Conservation (phyloP, 495 filamentous ascomycete genomes). For the Parachaetomium inaequale region DNA sequence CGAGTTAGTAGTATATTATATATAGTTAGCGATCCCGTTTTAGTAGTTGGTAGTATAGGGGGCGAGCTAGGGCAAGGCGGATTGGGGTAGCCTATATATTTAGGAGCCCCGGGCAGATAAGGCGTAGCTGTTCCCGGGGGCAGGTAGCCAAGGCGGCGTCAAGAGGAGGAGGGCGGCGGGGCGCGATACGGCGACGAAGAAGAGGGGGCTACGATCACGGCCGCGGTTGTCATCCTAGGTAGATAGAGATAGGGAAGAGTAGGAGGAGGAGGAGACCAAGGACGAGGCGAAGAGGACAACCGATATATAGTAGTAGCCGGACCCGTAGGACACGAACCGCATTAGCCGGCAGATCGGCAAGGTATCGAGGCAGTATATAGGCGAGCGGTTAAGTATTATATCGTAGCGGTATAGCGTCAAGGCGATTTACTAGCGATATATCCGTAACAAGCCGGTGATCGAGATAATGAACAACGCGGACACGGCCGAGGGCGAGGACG, state of each 20-base stretch:
- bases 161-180: too few species aligned
- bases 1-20: neutral
- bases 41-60: neutral
- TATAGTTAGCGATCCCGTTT: constrained; percentile 3
- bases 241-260: too few species aligned
- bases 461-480: neutral
- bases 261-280: too few species aligned
- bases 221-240: too few species aligned
- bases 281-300: too few species aligned
- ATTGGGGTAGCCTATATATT: neutral
- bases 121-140: neutral
- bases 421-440: neutral
- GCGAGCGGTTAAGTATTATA: neutral
- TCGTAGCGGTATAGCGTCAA: neutral
- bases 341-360: neutral
- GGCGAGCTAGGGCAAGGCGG: neutral
- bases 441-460: neutral
- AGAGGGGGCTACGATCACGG: too few species aligned
- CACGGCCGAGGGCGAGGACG: neutral
- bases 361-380: neutral
- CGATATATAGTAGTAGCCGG: too few species aligned
- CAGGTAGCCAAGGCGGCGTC: too few species aligned
- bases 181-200: too few species aligned
- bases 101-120: neutral
- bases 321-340: neutral